phyloP scores from a whole-genome alignment of 129 eudicot genomes.

The Flaveria robusta region DNA sequence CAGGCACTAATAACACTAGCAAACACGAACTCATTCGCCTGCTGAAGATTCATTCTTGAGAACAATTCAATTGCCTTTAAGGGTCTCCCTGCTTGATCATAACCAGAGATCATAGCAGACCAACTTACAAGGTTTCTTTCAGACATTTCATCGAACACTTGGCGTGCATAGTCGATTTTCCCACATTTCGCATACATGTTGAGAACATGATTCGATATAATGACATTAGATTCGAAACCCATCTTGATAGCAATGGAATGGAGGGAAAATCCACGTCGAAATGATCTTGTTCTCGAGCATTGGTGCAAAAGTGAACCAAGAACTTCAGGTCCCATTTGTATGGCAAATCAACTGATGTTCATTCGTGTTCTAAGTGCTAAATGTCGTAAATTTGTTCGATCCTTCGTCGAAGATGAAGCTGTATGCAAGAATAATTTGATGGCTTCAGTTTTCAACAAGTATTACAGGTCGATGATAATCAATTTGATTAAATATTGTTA shows the following conservation, averaged over 20 bases:
- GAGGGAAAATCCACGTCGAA: constrained; percentile 50
- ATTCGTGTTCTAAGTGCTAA: constrained; percentile 7
- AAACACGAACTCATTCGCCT: constrained; percentile 60
- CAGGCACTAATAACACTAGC: constrained; percentile 74
- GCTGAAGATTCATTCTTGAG: constrained; percentile 40
- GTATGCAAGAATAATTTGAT: not conserved
- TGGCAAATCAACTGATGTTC: not conserved
- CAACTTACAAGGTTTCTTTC: constrained; percentile 69
- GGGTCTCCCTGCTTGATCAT: constrained; percentile 48
- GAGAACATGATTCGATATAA: constrained; percentile 57
- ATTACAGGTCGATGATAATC: too few species aligned
- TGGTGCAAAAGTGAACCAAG: constrained; percentile 55
- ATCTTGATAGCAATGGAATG: constrained; percentile 62
- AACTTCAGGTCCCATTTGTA: constrained; percentile 39
- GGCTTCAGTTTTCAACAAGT: too few species aligned
- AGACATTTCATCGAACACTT: constrained; percentile 66
- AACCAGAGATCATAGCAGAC: constrained; percentile 89
- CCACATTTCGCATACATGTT: constrained; percentile 78
- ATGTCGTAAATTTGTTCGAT: not conserved
- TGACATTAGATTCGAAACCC: constrained; percentile 40
- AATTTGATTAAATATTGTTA: too few species aligned
- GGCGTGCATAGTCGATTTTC: constrained; percentile 39
- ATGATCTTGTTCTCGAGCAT: constrained; percentile 54
- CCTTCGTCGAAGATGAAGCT: not conserved
- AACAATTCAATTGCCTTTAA: constrained; percentile 44